Evolutionary conservation across 1,139 yeast genomes (phyloP), one percentile per base, ranked within the genome.

Genomic region (Scheffersomyces illinoinensis): DNA sequence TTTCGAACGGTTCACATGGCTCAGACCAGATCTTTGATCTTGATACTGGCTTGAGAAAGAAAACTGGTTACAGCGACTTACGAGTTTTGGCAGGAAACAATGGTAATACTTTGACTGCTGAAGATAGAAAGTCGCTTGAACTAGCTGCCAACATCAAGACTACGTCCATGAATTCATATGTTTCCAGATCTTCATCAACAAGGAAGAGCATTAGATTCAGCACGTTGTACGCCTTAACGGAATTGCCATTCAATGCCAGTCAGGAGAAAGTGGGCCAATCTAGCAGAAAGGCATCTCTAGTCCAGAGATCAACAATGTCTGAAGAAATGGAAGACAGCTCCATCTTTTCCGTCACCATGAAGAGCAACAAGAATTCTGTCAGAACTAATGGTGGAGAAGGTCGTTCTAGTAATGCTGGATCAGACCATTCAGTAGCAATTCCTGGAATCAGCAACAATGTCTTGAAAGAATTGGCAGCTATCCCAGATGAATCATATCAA

Each of bases 401-500:
- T 6, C 57, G 56, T 19, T 46, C 57, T 17, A 68, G 69, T 53
- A 60, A 59, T 26, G 58, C 60, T 46, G 67, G 73, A 0, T 69
- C 77, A 0, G 66, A 70, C 47, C 72, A 73, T 56, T 79, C 83
- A 1, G 81, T 72, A 58, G 84, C 76, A 6, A 85, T 85, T 60
- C 89, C 90, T 0, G 93, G 92, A 4, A 84, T 88, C 54, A 85
- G 89, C 59, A 82, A 81, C 57, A 79, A 79, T 57, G 89, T 87
- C 2, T 83, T 90, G 55, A 88, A 87, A 54, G 91, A 88, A 66
- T 79, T 91, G 57, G 93, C 95, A 0, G 89, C 89, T 2, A 87
- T 92, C 54, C 93, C 97, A 0, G 97, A 92, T 69, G 93, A 89
- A 59, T 78, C 88, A 0, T 77, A 84, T 53, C 85, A 82, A 50